A percentile compares a stretch with the other conserved stretches of the same genome.
Conservation (phyloP, 768 basidiomycete species). For the Nidula microcarpa region DNA sequence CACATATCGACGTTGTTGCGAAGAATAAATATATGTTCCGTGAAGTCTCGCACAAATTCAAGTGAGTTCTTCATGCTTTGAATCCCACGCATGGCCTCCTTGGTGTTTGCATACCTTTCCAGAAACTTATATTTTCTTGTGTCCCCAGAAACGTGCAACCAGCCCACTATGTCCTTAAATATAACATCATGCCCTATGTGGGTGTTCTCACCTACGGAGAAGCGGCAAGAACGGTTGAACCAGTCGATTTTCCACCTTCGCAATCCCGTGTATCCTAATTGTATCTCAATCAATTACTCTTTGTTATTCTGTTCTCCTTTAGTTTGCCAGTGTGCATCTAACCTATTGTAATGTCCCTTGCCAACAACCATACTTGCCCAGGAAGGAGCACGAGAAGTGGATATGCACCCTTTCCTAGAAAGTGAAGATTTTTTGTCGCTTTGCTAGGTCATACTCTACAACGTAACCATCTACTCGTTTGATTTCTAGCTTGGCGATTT, state of each 20-base stretch:
- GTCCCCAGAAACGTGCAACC: constrained; percentile 53
- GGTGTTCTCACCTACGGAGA: constrained; percentile 78
- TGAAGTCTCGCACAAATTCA: constrained; percentile 71
- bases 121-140: constrained; percentile 1
- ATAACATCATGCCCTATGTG: constrained; percentile 90
- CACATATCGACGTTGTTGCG: constrained; percentile 56
- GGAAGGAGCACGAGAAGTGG: too few relatives aligned
- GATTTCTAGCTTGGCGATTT: too few relatives aligned
- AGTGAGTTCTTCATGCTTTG: constrained; percentile 40
- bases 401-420: too few relatives aligned
- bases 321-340: too few relatives aligned
- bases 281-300: too few relatives aligned
- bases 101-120: neutral
- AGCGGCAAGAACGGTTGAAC: constrained; percentile 42
- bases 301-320: too few relatives aligned
- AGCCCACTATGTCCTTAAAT: constrained; percentile 73
- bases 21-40: constrained; percentile 86
- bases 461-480: too few relatives aligned
- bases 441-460: too few relatives aligned
- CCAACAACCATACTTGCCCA: too few relatives aligned
- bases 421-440: too few relatives aligned
- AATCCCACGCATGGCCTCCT: too few relatives aligned
- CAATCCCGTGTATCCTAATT: constrained; percentile 34
- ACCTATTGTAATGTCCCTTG: too few relatives aligned
- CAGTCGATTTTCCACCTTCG: constrained; percentile 34